A percentile compares a stretch with the other conserved stretches of the same genome.
phyloP scores from a whole-genome alignment of 805 yeast species.

The Candida khao-thaluensis region DNA sequence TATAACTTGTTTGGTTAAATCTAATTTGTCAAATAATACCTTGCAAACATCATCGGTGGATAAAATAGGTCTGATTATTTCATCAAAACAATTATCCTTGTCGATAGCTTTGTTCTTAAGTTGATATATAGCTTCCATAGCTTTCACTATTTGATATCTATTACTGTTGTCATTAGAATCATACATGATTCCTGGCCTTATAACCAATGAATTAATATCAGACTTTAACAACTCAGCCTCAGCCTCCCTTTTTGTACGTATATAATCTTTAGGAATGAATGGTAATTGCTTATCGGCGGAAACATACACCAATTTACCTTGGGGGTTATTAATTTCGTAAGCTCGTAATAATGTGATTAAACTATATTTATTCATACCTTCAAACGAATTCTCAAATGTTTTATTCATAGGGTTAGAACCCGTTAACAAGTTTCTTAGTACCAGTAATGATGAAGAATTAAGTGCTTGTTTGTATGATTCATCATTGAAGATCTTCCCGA shows the following conservation, averaged over 20 bases:
- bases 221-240: slow-evolving; percentile 56
- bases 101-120: slow-evolving; percentile 44
- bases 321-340: slow-evolving; percentile 9
- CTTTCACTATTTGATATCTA: slow-evolving; percentile 17
- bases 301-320: slow-evolving; percentile 55
- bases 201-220: slow-evolving; percentile 55
- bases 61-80: slow-evolving; percentile 57
- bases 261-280: slow-evolving; percentile 62
- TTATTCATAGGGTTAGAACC: slow-evolving; percentile 66
- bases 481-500: slow-evolving; percentile 75
- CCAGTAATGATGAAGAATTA: slow-evolving; percentile 24
- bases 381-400: slow-evolving; percentile 47
- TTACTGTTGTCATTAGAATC: slow-evolving; percentile 41
- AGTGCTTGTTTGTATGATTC: slow-evolving; percentile 60
- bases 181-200: slow-evolving; percentile 84
- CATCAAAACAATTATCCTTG: slow-evolving; percentile 39
- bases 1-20: slow-evolving; percentile 57
- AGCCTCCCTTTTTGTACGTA: slow-evolving; percentile 74
- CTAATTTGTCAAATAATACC: slow-evolving; percentile 54
- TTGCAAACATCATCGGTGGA: slow-evolving; percentile 69
- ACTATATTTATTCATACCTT: slow-evolving; percentile 65
- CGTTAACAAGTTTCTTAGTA: slow-evolving; percentile 25
- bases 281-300: slow-evolving; percentile 77
- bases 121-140: slow-evolving; percentile 43
- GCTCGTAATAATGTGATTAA: slow-evolving; percentile 56